phyloP scores from a whole-genome alignment of 2,329 filamentous ascomycete genomes.

The Albophoma yamanashiensis region DNA sequence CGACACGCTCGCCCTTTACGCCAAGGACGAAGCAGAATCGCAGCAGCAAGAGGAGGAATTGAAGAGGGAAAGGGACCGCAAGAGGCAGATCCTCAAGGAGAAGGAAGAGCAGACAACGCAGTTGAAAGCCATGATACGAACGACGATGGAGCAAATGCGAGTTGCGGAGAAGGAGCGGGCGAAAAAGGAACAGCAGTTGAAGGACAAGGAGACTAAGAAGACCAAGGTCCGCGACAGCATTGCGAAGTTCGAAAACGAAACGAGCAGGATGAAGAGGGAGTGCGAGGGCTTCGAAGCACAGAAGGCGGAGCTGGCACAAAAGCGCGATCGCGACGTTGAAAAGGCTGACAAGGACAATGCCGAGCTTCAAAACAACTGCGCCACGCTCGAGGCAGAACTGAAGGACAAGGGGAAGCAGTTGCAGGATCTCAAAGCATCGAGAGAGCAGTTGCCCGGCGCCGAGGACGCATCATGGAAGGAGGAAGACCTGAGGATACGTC shows the following conservation, averaged over 20 bases:
- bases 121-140: slow-evolving; percentile 69
- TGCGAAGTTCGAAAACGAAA: slow-evolving; percentile 54
- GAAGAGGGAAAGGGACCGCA: slow-evolving; percentile 66
- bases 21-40: slow-evolving; percentile 62
- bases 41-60: slow-evolving; percentile 56
- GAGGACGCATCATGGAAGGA: slow-evolving; percentile 47
- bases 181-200: slow-evolving; percentile 63
- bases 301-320: slow-evolving; percentile 37
- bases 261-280: slow-evolving; percentile 47
- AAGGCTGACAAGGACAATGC: slow-evolving; percentile 44
- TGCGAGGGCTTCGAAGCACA: slow-evolving; percentile 43
- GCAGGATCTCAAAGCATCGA: slow-evolving; percentile 61
- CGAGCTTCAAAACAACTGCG: slow-evolving; percentile 52
- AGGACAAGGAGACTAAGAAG: slow-evolving; percentile 58
- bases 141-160: slow-evolving; percentile 71
- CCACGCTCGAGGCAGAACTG: slow-evolving; percentile 60
- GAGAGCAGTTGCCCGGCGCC: slow-evolving; percentile 52
- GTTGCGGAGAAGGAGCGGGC: slow-evolving; percentile 67
- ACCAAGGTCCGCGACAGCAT: slow-evolving; percentile 62
- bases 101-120: slow-evolving; percentile 86
- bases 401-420: slow-evolving; percentile 56
- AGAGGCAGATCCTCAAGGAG: slow-evolving; percentile 69
- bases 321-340: slow-evolving; percentile 39
- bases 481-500: slow-evolving; percentile 38
- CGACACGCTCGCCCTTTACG: slow-evolving; percentile 59